Conservation (phyloP, 257 asterid genomes). For the Striga asiatica region DNA sequence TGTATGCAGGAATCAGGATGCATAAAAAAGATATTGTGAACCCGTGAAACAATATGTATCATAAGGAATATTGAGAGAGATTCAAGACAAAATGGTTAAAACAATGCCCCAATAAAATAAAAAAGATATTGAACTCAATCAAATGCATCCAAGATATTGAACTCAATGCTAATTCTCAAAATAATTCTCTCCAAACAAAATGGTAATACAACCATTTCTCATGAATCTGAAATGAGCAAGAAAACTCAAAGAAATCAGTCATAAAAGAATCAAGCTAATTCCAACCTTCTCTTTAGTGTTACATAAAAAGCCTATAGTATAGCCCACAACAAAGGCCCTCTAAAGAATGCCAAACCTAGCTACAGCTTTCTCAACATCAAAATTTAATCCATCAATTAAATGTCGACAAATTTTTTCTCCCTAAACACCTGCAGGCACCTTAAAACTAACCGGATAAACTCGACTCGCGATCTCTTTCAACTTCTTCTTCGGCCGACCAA, state of each 20-base stretch:
- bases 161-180: neutral
- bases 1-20: too few relatives aligned
- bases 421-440: constrained; percentile 53
- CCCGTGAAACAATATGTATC: too few relatives aligned
- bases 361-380: constrained; percentile 16
- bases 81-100: too few relatives aligned
- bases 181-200: neutral
- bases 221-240: neutral
- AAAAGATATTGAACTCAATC: too few relatives aligned
- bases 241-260: neutral
- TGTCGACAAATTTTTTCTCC: constrained; percentile 17
- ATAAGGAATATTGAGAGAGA: too few relatives aligned
- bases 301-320: constrained; percentile 10
- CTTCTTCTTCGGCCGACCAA: constrained; percentile 24
- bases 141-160: neutral
- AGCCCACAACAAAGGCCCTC: too few relatives aligned
- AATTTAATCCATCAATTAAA: constrained; percentile 18
- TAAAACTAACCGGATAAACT: constrained; percentile 35
- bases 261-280: constrained; percentile 23
- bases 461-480: constrained; percentile 15
- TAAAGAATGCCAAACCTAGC: constrained; percentile 20
- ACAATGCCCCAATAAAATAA: too few relatives aligned
- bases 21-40: too few relatives aligned
- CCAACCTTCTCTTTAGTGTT: constrained; percentile 12
- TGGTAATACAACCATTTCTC: neutral